Base-by-base conservation (phyloP, 192 early-diverging fungal species). In the Coemansia javaensis region DNA sequence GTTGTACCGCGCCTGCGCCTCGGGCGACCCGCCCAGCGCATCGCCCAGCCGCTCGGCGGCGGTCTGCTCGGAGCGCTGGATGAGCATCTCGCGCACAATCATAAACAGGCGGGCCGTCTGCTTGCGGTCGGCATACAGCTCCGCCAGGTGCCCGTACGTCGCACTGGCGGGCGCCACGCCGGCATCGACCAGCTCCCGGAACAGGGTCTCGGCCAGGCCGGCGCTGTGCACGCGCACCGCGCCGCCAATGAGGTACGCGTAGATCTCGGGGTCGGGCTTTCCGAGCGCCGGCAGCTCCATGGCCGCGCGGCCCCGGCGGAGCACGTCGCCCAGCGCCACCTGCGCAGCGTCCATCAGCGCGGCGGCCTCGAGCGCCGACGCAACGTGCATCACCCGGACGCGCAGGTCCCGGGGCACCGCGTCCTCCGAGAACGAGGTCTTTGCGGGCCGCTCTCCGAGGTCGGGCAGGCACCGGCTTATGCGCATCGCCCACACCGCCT, bases 401-500 rank as follows among this genome's bases (percentile, higher is more conserved):
- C 56, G 63, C 14, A 75, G 56, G 15, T 68, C 72, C 72, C 72
- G 68, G 4, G 72, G 66, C 3, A 75, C 55, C 21, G 56, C 49
- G 33, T 63, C 56, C 11, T 28, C 37, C 11, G 49, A 40, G 21
- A 53, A 40, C 22, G 54, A 46, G 23, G 63, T 20, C 23, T 40
- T 49, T 22, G 70, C 58, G 9, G 56, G 51, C 2, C 18, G 20
- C 5, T 51, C 53, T 2, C 72, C 72, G n/a, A 51, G 18, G 31
- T 74, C 59, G 4, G 70, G 70, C 38, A 75, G 50, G 2, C 47
- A 54, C 5, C 72, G 72, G 37, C 72, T 60, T 16, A 75, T 75
- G 32, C 72, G 64, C 72, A 75, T 75, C 9, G 53, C 60, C 72
- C 64, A 68, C 24, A 68, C 39, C 2, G 72, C 72, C 42, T 75